Percentiles rank a stretch among this genome's conserved stretches.
Evolutionary conservation across 2,329 filamentous ascomycete genomes (phyloP).

Genomic region (Graphiopsis chlorocephala): DNA sequence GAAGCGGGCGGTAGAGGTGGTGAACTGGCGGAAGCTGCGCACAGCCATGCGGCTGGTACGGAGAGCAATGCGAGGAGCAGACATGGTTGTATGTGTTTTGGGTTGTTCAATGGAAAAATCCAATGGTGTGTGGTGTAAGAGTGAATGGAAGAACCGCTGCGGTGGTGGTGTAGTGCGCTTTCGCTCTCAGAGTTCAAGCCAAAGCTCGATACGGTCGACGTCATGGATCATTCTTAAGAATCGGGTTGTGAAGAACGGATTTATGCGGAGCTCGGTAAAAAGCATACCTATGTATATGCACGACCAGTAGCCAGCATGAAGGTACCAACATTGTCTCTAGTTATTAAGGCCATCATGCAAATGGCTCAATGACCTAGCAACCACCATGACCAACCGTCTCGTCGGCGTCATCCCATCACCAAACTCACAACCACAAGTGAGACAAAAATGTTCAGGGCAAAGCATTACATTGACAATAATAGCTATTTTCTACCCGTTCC

Average conservation of each 20-base stretch:
- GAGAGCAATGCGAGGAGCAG: slow-evolving; percentile 43
- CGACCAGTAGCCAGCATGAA: background rate
- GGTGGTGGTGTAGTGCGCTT: slow-evolving; percentile 1
- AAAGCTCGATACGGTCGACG: slow-evolving; percentile 7
- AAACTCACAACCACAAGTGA: background rate
- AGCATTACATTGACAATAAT: slow-evolving; percentile 11
- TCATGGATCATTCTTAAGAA: background rate
- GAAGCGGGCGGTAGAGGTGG: slow-evolving; percentile 38
- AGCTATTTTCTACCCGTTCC: background rate
- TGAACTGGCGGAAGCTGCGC: slow-evolving; percentile 39
- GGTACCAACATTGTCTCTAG: background rate
- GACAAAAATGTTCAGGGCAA: background rate
- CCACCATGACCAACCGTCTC: background rate
- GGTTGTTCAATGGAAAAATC: background rate
- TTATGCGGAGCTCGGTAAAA: background rate
- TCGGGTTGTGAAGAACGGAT: background rate
- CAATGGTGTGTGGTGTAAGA: background rate
- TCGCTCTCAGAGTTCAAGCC: slow-evolving; percentile 1
- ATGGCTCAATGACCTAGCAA: background rate
- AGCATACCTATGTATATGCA: too few species aligned
- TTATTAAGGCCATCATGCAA: background rate
- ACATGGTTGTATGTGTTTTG: slow-evolving; percentile 38
- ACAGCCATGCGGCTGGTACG: slow-evolving; percentile 45
- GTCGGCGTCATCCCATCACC: background rate
- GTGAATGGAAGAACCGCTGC: background rate